Evolutionary conservation across 495 filamentous ascomycete species (phyloP), one percentile per base, ranked within the genome.

Genomic region (Trichoderma gamsii): DNA sequence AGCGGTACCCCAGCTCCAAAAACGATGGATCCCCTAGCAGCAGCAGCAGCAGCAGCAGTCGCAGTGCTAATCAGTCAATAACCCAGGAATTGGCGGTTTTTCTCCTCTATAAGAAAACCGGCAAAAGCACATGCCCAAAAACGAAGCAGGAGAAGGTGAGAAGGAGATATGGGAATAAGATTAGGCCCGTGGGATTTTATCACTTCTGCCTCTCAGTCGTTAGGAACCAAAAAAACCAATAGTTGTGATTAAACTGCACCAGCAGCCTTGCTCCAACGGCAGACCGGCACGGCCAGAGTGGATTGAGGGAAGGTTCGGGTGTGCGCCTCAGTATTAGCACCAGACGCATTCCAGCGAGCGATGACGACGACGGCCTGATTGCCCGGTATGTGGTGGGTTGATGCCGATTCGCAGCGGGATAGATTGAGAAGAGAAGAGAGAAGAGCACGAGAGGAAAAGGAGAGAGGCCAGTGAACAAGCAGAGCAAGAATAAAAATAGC

Each of bases 191-290:
- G 35, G 35, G 35, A n/a, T 5, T 49, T 49, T 49, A 15, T 49
- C 49, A 21, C 49, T 52, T 21, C 18, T 18, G 18, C 49, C 16
- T 23, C 7, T 52, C 49, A 21, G 49, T n/a, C 18, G 49, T 21
- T 52, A 23, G 44, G 35, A 38, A 16, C 44, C 15, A 49, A 2
- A 49, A 16, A 16, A 52, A 52, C 18, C n/a, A 52, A 52, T 52
- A 21, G 18, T n/a, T 52, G 21, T 21, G 18, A n/a, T 51, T 51
- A 52, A 52, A 13, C 56, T 61, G 56, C 27, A 29, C 35, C 56
- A 32, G 52, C 52, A 61, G 25, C 25, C 56, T 32, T 18, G 56
- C 56, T 61, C 56, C 56, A 61, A 25, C 56, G 56, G 56, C 56
- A 61, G 56, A 32, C 25, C 56, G 56, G 56, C 56, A 61, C 56